These are phyloP conservation scores for Taiwanofungus camphoratus DNA, from an alignment of 1,284 basidiomycete species.

Conservation along the genomic window DNA sequence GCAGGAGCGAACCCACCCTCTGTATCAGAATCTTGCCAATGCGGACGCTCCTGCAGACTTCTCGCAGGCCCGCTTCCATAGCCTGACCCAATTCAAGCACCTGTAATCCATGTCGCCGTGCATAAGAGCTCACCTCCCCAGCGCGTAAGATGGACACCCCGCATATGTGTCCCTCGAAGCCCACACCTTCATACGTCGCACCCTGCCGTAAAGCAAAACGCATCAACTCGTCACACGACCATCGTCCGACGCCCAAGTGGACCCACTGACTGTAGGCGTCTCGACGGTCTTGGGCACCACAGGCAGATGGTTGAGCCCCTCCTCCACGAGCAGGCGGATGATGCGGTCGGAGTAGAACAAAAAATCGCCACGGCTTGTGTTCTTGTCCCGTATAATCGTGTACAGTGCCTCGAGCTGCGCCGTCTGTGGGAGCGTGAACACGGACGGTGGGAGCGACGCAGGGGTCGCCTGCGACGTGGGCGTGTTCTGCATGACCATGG, in stretches of 20 bases:
- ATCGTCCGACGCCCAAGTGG: constrained; percentile 2
- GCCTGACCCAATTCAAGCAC: constrained; percentile 72
- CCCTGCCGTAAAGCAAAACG: constrained; percentile 43
- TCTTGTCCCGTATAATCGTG: constrained; percentile 90
- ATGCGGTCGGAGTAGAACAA: constrained; percentile 91
- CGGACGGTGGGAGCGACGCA: constrained; percentile 60
- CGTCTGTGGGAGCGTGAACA: constrained; percentile 83
- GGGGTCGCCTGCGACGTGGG: constrained; percentile 31
- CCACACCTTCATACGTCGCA: constrained; percentile 79
- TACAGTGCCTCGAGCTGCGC: constrained; percentile 92
- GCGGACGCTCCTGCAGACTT: constrained; percentile 88
- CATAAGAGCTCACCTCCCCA: constrained; percentile 55
- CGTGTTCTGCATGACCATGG: constrained; percentile 20
- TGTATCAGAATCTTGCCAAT: constrained; percentile 96
- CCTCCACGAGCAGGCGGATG: constrained; percentile 71
- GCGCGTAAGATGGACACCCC: constrained; percentile 90
- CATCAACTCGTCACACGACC: not conserved
- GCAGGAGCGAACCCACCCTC: constrained; percentile 45
- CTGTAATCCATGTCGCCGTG: not conserved
- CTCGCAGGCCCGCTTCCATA: constrained; percentile 91
- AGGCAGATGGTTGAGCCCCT: constrained; percentile 94
- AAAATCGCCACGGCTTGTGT: constrained; percentile 88
- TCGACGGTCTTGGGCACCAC: constrained; percentile 79
- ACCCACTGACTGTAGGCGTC: constrained; percentile 61
- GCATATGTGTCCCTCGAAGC: constrained; percentile 92